Percentiles rank a stretch among this genome's conserved stretches.
phyloP scores from a whole-genome alignment of 148 eudicot genomes.

The Amaranthus palmeri region DNA sequence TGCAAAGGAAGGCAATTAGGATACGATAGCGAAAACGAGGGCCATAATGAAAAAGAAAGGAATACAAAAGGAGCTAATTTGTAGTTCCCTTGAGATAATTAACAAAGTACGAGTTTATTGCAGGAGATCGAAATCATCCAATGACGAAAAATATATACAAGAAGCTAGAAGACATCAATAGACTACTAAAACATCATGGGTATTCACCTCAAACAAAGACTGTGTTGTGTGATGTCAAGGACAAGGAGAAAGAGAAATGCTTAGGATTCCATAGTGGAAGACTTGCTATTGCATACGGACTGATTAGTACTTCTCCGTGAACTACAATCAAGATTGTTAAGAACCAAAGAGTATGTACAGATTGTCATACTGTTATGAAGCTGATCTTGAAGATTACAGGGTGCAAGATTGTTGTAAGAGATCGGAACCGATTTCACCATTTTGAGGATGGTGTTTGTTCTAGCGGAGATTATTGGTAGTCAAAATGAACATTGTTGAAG shows the following conservation, averaged over 20 bases:
- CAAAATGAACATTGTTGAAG: too few relatives aligned
- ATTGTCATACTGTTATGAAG: slow-evolving; percentile 63
- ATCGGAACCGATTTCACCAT: slow-evolving; percentile 79
- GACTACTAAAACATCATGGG: slow-evolving; percentile 52
- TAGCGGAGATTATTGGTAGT: slow-evolving; percentile 88
- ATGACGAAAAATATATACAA: slow-evolving; percentile 62
- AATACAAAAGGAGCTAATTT: slow-evolving; percentile 79
- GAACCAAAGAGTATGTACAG: slow-evolving; percentile 64
- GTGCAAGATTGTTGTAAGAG: slow-evolving; percentile 72
- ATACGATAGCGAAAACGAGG: slow-evolving; percentile 65
- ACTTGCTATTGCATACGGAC: slow-evolving; percentile 79
- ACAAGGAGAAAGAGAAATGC: slow-evolving; percentile 49
- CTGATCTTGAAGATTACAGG: slow-evolving; percentile 67
- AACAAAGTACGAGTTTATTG: slow-evolving; percentile 76
- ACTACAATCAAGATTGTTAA: slow-evolving; percentile 71
- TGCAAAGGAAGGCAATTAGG: slow-evolving; percentile 67
- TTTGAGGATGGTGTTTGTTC: slow-evolving; percentile 71
- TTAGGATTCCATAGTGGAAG: slow-evolving; percentile 78
- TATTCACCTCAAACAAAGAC: slow-evolving; percentile 48
- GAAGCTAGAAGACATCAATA: slow-evolving; percentile 66
- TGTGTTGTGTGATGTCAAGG: slow-evolving; percentile 55
- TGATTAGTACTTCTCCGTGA: slow-evolving; percentile 67
- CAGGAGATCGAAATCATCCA: slow-evolving; percentile 79
- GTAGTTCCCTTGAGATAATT: slow-evolving; percentile 80
- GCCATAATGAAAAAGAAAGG: slow-evolving; percentile 66